Percentiles rank a stretch among this genome's conserved stretches.
Evolutionary conservation across 2,329 filamentous ascomycete species (phyloP).

Genomic region (Coniochaeta hoffmannii): DNA sequence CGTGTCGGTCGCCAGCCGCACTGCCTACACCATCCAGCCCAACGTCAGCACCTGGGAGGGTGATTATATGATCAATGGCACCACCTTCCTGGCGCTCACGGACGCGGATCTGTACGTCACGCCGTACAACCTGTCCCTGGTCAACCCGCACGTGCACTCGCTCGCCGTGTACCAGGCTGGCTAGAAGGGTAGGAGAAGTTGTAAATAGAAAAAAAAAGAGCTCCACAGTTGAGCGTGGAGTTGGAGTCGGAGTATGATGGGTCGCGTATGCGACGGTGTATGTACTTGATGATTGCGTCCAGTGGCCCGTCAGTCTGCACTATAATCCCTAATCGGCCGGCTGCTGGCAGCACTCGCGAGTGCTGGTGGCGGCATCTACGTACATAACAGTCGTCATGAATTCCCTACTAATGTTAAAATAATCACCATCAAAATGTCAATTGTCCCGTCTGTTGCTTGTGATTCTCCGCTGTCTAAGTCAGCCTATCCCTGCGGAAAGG

Average conservation of each 20-base stretch:
- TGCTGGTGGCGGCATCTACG: no score
- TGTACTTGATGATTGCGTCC: not conserved
- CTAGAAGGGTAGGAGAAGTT: constrained; percentile 32
- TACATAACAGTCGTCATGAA: not conserved
- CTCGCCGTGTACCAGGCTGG: constrained; percentile 73
- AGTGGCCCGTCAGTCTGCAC: not conserved
- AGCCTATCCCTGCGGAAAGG: no score
- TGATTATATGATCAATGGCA: constrained; percentile 66
- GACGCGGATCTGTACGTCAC: constrained; percentile 62
- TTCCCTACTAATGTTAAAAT: not conserved
- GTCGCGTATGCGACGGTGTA: not conserved
- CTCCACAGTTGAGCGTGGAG: no score
- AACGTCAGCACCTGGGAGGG: constrained; percentile 56
- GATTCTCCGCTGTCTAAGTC: no score
- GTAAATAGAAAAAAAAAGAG: no score
- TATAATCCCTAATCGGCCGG: not conserved
- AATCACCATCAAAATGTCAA: not conserved
- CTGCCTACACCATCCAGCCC: constrained; percentile 66
- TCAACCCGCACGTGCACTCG: constrained; percentile 72
- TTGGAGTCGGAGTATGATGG: no score
- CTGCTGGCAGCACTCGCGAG: not conserved
- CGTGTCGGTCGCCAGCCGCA: constrained; percentile 33
- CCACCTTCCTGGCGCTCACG: constrained; percentile 72
- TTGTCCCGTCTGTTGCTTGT: not conserved
- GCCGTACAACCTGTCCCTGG: constrained; percentile 65